Evolutionary conservation across 192 early-diverging fungal genomes (phyloP), one percentile per base, ranked within the genome.

Genomic region (Backusella tuberculispora): DNA sequence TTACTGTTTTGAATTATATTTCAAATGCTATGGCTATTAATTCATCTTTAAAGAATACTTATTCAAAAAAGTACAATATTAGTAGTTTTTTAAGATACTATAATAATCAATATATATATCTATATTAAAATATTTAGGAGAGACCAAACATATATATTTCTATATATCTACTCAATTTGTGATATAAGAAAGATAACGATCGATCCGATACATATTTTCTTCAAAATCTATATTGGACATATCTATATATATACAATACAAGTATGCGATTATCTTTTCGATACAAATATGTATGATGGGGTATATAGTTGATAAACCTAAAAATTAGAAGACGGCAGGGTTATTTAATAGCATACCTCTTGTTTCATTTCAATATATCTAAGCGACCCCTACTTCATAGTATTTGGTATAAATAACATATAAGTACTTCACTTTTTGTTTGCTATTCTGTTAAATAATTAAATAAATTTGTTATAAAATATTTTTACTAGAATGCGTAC

Each of bases 331-430:
- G 53, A 24, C 53, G 26, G 10, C 21, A 10, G 2, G 21, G 26
- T 60, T 3, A 24, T 60, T 60, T 26, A 60, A 60, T 60, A n/a
- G 24, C 10, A 60, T 60, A n/a, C 21, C 4, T 60, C 53, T 60
- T 60, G 21, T 13, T 60, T 60, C 24, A 60, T 26, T 60, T 60
- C 53, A 15, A n/a, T 26, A 60, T 60, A 26, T 60, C 12, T 60
- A 12, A 12, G 21, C 53, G 29, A 2, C 53, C 53, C 53, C 21
- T 60, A 60, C 7, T 9, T 60, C 13, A 60, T 26, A 60, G n/a
- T 26, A 60, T 26, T 60, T 60, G 26, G 53, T 60, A 60, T 60
- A 60, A 60, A 60, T 60, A 60, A 19, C 26, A 19, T 56, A 2
- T 4, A 1, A 56, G 24, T 56, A 9, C 6, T 60, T 60, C 26